These are phyloP conservation scores for Danielia reshetovae DNA, from an alignment of 805 yeast species.

Conservation along the genomic window DNA sequence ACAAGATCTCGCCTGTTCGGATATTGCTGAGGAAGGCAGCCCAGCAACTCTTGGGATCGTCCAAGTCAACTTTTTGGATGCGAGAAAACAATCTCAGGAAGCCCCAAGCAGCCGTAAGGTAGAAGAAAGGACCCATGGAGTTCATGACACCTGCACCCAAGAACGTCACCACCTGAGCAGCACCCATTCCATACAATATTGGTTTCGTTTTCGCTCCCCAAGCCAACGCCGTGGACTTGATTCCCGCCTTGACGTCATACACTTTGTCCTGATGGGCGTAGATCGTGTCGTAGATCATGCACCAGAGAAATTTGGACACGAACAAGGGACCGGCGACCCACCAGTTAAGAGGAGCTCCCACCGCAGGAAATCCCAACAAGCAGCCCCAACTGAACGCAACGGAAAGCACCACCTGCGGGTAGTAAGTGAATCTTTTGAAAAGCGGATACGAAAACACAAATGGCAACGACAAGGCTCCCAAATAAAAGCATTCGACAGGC, in stretches of 20 bases:
- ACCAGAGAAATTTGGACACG: slow-evolving; percentile 79
- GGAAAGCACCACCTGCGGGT: slow-evolving; percentile 83
- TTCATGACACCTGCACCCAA: slow-evolving; percentile 67
- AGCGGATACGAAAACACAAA: slow-evolving; percentile 86
- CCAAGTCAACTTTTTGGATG: slow-evolving; percentile 72
- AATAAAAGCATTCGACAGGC: slow-evolving; percentile 75
- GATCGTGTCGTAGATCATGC: slow-evolving; percentile 92
- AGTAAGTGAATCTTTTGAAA: slow-evolving; percentile 91
- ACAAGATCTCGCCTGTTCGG: slow-evolving; percentile 65
- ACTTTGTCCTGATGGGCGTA: slow-evolving; percentile 97
- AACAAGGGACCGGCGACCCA: slow-evolving; percentile 76
- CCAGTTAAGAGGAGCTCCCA: slow-evolving; percentile 74
- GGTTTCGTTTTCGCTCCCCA: slow-evolving; percentile 84
- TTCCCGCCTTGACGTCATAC: slow-evolving; percentile 86
- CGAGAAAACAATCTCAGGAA: slow-evolving; percentile 63
- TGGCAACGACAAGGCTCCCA: slow-evolving; percentile 78
- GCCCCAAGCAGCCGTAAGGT: slow-evolving; percentile 61
- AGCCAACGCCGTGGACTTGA: slow-evolving; percentile 90
- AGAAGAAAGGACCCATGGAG: slow-evolving; percentile 86
- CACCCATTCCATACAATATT: slow-evolving; percentile 59
- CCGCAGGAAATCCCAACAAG: slow-evolving; percentile 90
- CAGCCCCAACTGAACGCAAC: slow-evolving; percentile 95
- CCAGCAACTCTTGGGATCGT: slow-evolving; percentile 82
- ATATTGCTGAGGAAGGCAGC: slow-evolving; percentile 72
- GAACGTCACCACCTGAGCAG: slow-evolving; percentile 62